Base-by-base conservation (phyloP, 352 stramenopile species). In the Phytophthora colocasiae region DNA sequence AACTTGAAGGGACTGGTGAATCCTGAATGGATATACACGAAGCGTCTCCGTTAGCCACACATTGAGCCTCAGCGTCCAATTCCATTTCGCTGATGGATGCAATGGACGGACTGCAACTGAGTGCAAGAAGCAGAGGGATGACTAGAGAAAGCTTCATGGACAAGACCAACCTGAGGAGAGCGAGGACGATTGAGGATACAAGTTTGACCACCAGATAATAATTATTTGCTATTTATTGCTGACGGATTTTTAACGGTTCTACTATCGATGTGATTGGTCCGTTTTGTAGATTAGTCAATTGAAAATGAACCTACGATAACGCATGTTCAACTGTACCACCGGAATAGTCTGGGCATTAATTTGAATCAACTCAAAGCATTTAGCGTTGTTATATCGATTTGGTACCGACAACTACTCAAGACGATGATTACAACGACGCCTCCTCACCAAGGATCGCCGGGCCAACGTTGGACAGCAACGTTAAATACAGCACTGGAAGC, bases 41-140 rank as follows among this genome's bases (percentile, higher is more conserved):
- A 70, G 36, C 55, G 47, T 62, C 62, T 67, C 41, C 46, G 50
- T 75, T 75, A 75, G 61, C 46, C 8, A 67, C 49, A 26, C 54
- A 75, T 26, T 64, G 36, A 49, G 63, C 57, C 43, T 71, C 49
- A 22, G 26, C 49, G 40, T 65, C 39, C 31, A 63, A 36, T 36
- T 62, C 36, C 17, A 57, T 49, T 14, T 71, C 47, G 10, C 49
- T 29, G 41, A 63, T 50, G 14, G 40, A 39, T 22, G 41, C 38
- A 49, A 36, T 22, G 36, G 47, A 52, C 10, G 32, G 17, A 43
- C 43, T 39, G 14, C 57, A 52, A 19, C 40, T n/a, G 10, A 43
- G 40, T 32, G 38, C 43, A 27, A 44, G n/a, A 12, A 53, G 48
- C 2, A 71, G 12, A 31, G 15, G 43, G 8, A 55, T 11, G 29